Percentiles rank a stretch among this genome's conserved stretches.
Conservation (phyloP, 805 yeast genomes). For the Hanseniaspora opuntiae region DNA sequence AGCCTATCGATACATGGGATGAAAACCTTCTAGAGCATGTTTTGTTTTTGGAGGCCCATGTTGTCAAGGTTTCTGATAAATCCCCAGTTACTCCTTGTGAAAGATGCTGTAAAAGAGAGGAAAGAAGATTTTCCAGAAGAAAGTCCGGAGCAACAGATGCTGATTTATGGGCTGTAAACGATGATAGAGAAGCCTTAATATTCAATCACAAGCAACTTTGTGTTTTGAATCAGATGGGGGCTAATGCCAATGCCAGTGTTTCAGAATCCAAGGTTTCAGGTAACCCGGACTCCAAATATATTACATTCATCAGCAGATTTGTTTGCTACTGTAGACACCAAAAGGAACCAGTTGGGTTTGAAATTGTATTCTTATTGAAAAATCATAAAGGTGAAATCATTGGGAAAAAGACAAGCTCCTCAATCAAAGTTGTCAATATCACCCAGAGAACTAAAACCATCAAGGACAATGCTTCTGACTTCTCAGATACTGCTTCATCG, state of each 20-base stretch:
- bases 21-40: constrained; percentile 39
- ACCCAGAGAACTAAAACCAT: constrained; percentile 28
- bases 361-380: constrained; percentile 51
- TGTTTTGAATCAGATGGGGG: constrained; percentile 23
- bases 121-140: constrained; percentile 84
- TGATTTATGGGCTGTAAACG: constrained; percentile 60
- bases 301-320: constrained; percentile 55
- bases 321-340: constrained; percentile 96
- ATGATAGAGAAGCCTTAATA: constrained; percentile 69
- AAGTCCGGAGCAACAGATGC: constrained; percentile 68
- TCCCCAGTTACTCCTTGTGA: constrained; percentile 65
- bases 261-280: constrained; percentile 12
- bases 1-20: constrained; percentile 30
- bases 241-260: background rate
- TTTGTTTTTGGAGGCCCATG: constrained; percentile 63
- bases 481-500: constrained; percentile 10
- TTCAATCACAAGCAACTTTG: constrained; percentile 84
- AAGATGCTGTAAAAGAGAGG: constrained; percentile 83
- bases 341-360: constrained; percentile 74
- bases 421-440: constrained; percentile 87
- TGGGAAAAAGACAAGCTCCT: constrained; percentile 56
- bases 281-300: constrained; percentile 22
- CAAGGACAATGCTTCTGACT: constrained; percentile 5
- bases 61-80: constrained; percentile 44
- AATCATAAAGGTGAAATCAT: constrained; percentile 48